These are phyloP conservation scores for Liquidambar formosana DNA, from an alignment of 164 flowering plant species.

Conservation along the genomic window DNA sequence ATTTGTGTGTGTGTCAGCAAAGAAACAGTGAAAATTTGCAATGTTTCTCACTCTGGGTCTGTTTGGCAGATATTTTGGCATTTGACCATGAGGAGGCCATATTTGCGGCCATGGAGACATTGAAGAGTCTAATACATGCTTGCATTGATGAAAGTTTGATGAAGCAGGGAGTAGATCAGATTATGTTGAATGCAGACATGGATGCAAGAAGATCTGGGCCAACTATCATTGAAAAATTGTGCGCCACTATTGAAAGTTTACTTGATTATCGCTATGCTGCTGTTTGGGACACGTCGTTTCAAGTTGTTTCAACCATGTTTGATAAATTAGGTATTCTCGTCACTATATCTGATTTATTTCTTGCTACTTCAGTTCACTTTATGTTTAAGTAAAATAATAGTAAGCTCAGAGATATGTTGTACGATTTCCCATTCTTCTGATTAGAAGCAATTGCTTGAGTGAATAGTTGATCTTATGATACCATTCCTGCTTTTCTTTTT, in stretches of 20 bases:
- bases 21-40: background rate
- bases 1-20: no score
- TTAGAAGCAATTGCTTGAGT: no score
- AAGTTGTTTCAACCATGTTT: conserved; percentile 75
- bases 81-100: conserved; percentile 82
- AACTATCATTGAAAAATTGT: conserved; percentile 77
- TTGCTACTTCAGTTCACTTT: background rate
- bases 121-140: conserved; percentile 57
- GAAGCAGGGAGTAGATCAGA: conserved; percentile 70
- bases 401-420: background rate
- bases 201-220: conserved; percentile 54
- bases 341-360: background rate
- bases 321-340: conserved; percentile 73
- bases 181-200: conserved; percentile 22
- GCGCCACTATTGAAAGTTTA: conserved; percentile 74
- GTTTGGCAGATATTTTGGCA: conserved; percentile 69
- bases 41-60: background rate
- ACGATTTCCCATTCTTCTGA: no score
- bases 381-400: background rate
- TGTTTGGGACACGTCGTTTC: conserved; percentile 84
- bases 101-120: conserved; percentile 64
- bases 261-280: conserved; percentile 72
- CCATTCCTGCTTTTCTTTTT: background rate
- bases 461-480: no score
- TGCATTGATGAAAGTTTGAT: conserved; percentile 83